Percentiles rank a stretch among this genome's conserved stretches.
These are phyloP conservation scores for Akanthomyces muscarius DNA, from an alignment of 2,329 filamentous ascomycete genomes.

Conservation along the genomic window DNA sequence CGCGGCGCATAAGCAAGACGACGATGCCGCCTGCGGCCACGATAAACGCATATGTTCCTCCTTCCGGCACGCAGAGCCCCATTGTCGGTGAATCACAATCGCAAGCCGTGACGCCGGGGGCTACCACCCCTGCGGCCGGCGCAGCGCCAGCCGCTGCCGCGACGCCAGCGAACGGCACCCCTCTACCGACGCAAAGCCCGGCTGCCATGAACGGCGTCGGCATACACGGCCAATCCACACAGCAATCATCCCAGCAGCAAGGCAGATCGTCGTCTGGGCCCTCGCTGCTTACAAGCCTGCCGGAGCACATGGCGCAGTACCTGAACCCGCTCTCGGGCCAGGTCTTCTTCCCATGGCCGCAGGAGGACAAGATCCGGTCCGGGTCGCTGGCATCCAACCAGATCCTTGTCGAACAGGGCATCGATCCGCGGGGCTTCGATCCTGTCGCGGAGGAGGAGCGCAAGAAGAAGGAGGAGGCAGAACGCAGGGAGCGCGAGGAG, in stretches of 20 bases:
- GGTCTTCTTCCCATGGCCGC: conserved; percentile 74
- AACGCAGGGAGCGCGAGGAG: conserved; percentile 44
- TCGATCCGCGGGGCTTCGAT: conserved; percentile 58
- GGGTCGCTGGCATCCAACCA: conserved; percentile 66
- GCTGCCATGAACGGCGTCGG: conserved; percentile 31
- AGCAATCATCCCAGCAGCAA: conserved; percentile 25
- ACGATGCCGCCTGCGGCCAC: conserved; percentile 65
- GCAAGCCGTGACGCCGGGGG: conserved; percentile 21
- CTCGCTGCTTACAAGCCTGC: conserved; percentile 40
- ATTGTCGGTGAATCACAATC: conserved; percentile 29
- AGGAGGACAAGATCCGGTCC: conserved; percentile 62
- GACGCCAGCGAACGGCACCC: conserved; percentile 32
- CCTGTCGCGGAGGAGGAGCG: conserved; percentile 52
- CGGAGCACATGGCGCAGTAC: conserved; percentile 44
- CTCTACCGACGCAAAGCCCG: conserved; percentile 33
- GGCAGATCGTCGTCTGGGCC: conserved; percentile 26
- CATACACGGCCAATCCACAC: background rate
- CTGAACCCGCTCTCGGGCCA: conserved; percentile 54
- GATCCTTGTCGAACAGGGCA: conserved; percentile 56
- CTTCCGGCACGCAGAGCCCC: conserved; percentile 31
- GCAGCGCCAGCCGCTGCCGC: conserved; percentile 26
- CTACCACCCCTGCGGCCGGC: conserved; percentile 30
- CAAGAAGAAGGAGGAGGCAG: conserved; percentile 48
- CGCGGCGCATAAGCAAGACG: conserved; percentile 73
- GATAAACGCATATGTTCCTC: conserved; percentile 35